Evolutionary conservation across 2,329 filamentous ascomycete genomes (phyloP), one percentile per base, ranked within the genome.

Genomic region (Hyphodiscus sp.): DNA sequence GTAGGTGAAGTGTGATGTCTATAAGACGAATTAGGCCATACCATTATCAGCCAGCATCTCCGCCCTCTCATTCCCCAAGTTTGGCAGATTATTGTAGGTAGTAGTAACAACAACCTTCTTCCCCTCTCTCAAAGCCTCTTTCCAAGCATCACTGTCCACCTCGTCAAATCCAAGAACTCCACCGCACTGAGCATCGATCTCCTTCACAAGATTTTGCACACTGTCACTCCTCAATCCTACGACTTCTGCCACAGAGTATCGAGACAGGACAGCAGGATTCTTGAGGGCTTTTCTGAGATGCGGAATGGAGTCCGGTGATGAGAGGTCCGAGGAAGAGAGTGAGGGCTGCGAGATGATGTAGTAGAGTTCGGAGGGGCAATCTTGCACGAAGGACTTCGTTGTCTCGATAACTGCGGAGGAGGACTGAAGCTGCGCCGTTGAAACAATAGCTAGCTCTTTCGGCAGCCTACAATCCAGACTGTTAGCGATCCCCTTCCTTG

Each of bases 261-360:
- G 51, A 2, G 57, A 56, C 20, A 61, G 41, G 2, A 65, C 59
- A 15, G 49, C 51, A 10, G 49, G 18, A 50, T 63, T 53, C 3
- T 45, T 20, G 13, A 63, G 11, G 2, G 59, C 58, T 68, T 77
- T 73, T 73, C 52, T 60, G 6, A 68, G 41, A 77, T 69, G 79
- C 65, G 75, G 80, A 75, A 58, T 74, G 72, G 67, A 70, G 67
- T 70, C 71, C n/a, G 15, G 67, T 62, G 65, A 54, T 74, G 73
- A 71, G 63, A 92, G 83, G 69, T 95, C 89, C 58, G 76, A 74
- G 43, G 83, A 79, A 61, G 85, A 83, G 53, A 91, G 77, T 61
- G 87, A 86, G 11, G 87, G 84, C 67, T 96, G 90, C 29, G 83
- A 81, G 57, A 95, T 79, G 60, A 96, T 69, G 53, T 95, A 74